A percentile compares a stretch with the other conserved stretches of the same genome.
phyloP scores from a whole-genome alignment of 345 rosid species.

The Adansonia digitata region DNA sequence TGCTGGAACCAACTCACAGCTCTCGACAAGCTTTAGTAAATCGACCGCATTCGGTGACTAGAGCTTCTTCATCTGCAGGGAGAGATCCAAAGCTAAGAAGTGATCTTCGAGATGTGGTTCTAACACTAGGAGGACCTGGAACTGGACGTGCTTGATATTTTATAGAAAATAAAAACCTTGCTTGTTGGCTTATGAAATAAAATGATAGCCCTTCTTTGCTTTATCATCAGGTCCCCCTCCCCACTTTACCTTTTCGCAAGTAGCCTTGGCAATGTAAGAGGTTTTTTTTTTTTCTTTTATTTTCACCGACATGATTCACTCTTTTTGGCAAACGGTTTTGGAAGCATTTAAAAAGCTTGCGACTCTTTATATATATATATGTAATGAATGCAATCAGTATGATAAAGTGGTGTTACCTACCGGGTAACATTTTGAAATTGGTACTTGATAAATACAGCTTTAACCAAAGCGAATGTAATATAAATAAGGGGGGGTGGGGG shows the following conservation, averaged over 20 bases:
- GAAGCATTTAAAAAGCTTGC: not conserved
- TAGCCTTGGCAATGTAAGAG: not conserved
- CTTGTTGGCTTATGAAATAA: not conserved
- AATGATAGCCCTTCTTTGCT: not conserved
- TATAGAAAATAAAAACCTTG: not conserved
- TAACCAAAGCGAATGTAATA: too few species aligned
- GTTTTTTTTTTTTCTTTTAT: too few species aligned
- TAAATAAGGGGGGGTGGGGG: too few species aligned
- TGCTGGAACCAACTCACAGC: slow-evolving; percentile 20
- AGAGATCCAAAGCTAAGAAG: slow-evolving; percentile 41
- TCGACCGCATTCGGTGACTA: slow-evolving; percentile 10
- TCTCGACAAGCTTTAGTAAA: slow-evolving; percentile 21
- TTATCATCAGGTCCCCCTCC: too few species aligned
- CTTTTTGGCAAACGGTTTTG: not conserved
- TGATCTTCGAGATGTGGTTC: slow-evolving; percentile 63
- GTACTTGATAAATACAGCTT: too few species aligned
- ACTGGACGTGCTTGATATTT: slow-evolving; percentile 16
- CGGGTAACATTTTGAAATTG: too few species aligned
- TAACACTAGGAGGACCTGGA: slow-evolving; percentile 74
- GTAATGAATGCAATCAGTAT: not conserved
- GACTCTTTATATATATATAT: not conserved
- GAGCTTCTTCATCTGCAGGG: slow-evolving; percentile 22
- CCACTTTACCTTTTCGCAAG: not conserved
- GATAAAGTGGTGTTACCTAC: too few species aligned
- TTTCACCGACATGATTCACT: not conserved